Conservation (phyloP, 352 stramenopile species). For the Thraustochytrium striatum region DNA sequence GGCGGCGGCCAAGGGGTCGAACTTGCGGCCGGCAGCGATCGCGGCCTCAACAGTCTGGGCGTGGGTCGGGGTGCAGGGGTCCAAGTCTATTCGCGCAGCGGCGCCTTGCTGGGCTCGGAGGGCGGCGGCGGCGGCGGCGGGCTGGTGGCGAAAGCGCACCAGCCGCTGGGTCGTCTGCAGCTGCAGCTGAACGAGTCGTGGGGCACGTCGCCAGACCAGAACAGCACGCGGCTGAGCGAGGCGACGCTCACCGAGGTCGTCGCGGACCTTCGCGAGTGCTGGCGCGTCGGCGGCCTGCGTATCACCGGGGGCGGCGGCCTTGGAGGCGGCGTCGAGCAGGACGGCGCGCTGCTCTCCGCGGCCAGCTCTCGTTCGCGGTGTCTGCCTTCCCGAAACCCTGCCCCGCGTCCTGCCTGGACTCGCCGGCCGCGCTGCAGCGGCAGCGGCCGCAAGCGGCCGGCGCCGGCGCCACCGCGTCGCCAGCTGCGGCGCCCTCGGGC, state of each 20-base stretch:
- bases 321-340: constrained; percentile 13
- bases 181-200: background rate
- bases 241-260: background rate
- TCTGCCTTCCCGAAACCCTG: constrained; percentile 13
- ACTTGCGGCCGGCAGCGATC: background rate
- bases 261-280: background rate
- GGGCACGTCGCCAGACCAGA: background rate
- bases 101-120: background rate
- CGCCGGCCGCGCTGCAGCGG: background rate
- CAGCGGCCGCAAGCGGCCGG: background rate
- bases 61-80: background rate
- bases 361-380: constrained; percentile 5
- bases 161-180: background rate
- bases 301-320: constrained; percentile 28
- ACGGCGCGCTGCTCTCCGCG: background rate
- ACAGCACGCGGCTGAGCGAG: background rate
- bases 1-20: constrained; percentile 25
- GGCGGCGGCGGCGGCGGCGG: constrained; percentile 7
- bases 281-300: background rate
- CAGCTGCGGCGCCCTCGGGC: background rate
- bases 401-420: background rate
- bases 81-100: background rate
- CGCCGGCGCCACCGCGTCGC: background rate
- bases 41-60: background rate
- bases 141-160: too few relatives aligned